phyloP scores from a whole-genome alignment of 495 filamentous ascomycete species.

The Xylaria flabelliformis region DNA sequence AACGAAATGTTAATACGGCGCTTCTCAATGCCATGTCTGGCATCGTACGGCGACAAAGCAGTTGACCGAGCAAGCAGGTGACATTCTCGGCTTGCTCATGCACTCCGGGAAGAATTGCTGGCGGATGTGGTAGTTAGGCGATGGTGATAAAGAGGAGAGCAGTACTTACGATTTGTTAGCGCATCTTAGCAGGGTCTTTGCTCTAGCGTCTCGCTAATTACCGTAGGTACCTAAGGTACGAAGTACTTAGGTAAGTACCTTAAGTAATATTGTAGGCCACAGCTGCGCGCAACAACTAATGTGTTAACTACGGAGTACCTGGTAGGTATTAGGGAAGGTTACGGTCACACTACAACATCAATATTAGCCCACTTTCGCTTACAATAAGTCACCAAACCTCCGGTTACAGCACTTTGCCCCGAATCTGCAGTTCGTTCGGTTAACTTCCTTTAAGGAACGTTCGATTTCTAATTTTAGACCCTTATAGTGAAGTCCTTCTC shows the following conservation, averaged over 20 bases:
- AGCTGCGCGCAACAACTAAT: no score
- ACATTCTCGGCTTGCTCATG: slow-evolving; percentile 34
- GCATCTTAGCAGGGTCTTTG: no score
- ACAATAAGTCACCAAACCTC: no score
- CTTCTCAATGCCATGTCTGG: slow-evolving; percentile 40
- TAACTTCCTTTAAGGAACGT: not conserved
- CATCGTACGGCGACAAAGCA: slow-evolving; percentile 29
- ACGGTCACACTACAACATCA: no score
- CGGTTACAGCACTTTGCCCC: no score
- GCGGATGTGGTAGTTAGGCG: slow-evolving; percentile 35
- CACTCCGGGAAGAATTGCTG: slow-evolving; percentile 24
- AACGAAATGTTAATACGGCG: slow-evolving; percentile 31
- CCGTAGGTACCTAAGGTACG: no score
- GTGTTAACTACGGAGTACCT: no score
- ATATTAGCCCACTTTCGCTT: no score
- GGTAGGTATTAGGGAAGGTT: no score
- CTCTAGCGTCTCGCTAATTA: no score
- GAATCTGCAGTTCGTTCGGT: not conserved
- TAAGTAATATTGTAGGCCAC: no score
- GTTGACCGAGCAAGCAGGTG: slow-evolving; percentile 33
- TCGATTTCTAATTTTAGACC: not conserved
- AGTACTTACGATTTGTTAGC: not conserved
- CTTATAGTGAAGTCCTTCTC: not conserved
- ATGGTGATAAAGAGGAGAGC: not conserved
- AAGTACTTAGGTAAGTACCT: no score